These are phyloP conservation scores for Mycena sanguinolenta DNA, from an alignment of 768 basidiomycete species.

Conservation along the genomic window DNA sequence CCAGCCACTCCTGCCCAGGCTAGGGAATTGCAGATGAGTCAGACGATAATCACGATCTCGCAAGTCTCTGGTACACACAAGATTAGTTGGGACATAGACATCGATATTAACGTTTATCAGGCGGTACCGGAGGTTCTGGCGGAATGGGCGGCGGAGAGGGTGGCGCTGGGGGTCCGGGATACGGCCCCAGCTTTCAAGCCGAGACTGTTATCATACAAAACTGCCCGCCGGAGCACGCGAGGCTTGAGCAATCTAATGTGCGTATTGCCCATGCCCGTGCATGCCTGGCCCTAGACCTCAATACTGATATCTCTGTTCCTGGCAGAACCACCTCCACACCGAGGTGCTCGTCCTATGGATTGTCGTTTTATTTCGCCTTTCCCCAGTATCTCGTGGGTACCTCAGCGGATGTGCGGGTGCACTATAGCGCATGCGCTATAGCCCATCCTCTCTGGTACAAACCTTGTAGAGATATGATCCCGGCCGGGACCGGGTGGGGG, in stretches of 20 bases:
- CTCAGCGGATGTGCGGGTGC: constrained; percentile 12
- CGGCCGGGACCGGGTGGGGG: constrained; percentile 16
- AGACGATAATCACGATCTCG: background rate
- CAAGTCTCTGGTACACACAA: constrained; percentile 9
- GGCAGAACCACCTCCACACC: constrained; percentile 2
- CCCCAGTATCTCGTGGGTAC: constrained; percentile 13
- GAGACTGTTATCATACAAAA: background rate
- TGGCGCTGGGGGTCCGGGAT: background rate
- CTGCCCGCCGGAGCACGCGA: background rate
- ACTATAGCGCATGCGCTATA: constrained; percentile 4
- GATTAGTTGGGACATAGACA: background rate
- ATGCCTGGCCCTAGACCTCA: background rate
- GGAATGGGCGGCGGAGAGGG: background rate
- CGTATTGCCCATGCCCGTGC: background rate
- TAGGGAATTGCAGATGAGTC: no score
- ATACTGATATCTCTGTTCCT: constrained; percentile 6
- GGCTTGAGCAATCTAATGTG: constrained; percentile 10
- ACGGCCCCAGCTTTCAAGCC: background rate
- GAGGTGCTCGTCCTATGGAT: constrained; percentile 7
- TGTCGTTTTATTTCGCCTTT: constrained; percentile 18
- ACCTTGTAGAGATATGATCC: background rate
- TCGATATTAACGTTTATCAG: background rate
- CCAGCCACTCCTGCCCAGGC: background rate
- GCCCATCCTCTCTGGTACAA: background rate
- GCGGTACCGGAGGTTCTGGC: constrained; percentile 5